Evolutionary conservation across 306 rosid species (phyloP).

Genomic region (Dryas drummondii): DNA sequence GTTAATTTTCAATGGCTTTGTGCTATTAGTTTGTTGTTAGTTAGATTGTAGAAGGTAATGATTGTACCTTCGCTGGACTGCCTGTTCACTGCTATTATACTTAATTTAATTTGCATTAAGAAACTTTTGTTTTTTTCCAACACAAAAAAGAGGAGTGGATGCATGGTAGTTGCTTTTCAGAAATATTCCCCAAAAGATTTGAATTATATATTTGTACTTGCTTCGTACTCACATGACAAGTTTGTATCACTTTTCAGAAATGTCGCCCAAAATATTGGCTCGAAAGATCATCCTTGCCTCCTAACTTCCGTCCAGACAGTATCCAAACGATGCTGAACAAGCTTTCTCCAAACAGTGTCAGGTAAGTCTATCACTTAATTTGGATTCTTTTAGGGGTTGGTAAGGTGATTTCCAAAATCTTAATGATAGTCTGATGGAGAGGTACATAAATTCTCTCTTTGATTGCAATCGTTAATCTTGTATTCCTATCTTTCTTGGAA

Average conservation of each 20-base stretch:
- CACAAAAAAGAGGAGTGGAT: no score
- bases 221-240: conserved; percentile 14
- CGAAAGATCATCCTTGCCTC: conserved; percentile 73
- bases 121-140: no score
- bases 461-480: no score
- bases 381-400: background rate
- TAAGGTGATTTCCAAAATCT: background rate
- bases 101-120: no score
- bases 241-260: conserved; percentile 45
- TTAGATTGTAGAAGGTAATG: background rate
- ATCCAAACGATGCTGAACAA: conserved; percentile 68
- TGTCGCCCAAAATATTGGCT: conserved; percentile 94
- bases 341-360: conserved; percentile 72
- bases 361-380: conserved; percentile 45
- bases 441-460: no score
- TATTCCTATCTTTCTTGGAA: no score
- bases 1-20: background rate
- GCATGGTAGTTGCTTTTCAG: no score
- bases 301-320: conserved; percentile 51
- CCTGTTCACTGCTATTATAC: background rate
- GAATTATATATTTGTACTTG: background rate
- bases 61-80: background rate
- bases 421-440: no score
- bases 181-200: no score
- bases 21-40: background rate